These are phyloP conservation scores for Cyphellophora europaea DNA, from an alignment of 2,329 filamentous ascomycete species.

Conservation along the genomic window DNA sequence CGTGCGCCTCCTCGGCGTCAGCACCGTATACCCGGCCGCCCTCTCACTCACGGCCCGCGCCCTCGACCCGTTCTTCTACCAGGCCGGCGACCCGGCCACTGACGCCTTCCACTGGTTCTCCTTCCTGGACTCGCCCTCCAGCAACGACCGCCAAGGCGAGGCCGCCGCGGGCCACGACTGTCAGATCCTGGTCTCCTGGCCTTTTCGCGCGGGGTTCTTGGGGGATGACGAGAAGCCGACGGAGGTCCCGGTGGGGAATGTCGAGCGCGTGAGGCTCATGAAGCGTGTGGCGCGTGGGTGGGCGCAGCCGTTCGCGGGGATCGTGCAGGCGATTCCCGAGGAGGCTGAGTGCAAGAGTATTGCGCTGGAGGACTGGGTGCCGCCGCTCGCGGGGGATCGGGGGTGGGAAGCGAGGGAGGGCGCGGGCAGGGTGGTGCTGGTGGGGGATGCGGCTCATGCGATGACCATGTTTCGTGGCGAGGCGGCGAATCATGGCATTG, in stretches of 20 bases:
- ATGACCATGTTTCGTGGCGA: conserved; percentile 29
- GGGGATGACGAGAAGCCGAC: conserved; percentile 26
- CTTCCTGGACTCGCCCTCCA: conserved; percentile 32
- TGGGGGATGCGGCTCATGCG: conserved; percentile 29
- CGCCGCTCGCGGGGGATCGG: too few species aligned
- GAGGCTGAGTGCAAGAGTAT: conserved; percentile 21
- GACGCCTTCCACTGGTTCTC: conserved; percentile 20
- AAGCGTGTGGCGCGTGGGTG: conserved; percentile 23
- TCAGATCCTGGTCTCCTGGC: conserved; percentile 41
- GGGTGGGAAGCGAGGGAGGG: too few species aligned
- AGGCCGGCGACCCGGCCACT: conserved; percentile 12
- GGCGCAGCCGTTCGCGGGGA: conserved; percentile 16
- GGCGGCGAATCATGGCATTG: conserved; percentile 24
- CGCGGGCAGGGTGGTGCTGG: conserved; percentile 23
- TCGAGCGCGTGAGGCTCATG: conserved; percentile 30
- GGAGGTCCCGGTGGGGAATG: too few species aligned
- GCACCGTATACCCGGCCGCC: too few species aligned
- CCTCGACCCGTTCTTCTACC: conserved; percentile 18
- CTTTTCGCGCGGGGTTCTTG: conserved; percentile 22
- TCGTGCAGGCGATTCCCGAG: conserved; percentile 20
- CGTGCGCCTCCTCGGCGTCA: too few species aligned
- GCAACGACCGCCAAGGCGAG: conserved; percentile 27
- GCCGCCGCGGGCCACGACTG: conserved; percentile 24
- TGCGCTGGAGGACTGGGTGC: conserved; percentile 19
- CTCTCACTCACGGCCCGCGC: too few species aligned